A percentile compares a stretch with the other conserved stretches of the same genome.
phyloP scores from a whole-genome alignment of 371 early-diverging fungal genomes.

The Apophysomyces variabilis region DNA sequence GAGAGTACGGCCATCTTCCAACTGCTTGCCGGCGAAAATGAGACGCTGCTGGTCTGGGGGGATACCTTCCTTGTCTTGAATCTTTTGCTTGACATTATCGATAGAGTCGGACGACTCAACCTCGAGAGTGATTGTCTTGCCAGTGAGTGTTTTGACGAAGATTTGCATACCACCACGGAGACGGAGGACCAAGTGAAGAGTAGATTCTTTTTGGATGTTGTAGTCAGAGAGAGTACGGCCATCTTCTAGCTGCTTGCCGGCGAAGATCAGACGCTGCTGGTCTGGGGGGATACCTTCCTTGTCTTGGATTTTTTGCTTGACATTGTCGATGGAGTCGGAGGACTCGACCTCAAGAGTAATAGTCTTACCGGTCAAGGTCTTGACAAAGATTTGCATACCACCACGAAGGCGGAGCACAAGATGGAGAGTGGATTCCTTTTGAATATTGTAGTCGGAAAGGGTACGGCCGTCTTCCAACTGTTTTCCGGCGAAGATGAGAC shows the following conservation, averaged over 20 bases:
- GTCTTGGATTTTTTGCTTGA: slow-evolving; percentile 94
- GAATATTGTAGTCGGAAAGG: slow-evolving; percentile 81
- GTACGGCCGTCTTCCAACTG: slow-evolving; percentile 97
- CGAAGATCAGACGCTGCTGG: slow-evolving; percentile 95
- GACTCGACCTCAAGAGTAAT: slow-evolving; percentile 94
- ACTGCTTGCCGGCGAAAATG: slow-evolving; percentile 86
- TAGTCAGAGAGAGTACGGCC: slow-evolving; percentile 71
- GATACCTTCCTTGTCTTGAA: slow-evolving; percentile 97
- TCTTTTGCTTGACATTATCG: slow-evolving; percentile 91
- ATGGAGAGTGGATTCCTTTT: slow-evolving; percentile 96
- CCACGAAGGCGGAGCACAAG: slow-evolving; percentile 95
- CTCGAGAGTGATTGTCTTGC: slow-evolving; percentile 93
- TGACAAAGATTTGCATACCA: slow-evolving; percentile 51
- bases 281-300: slow-evolving; percentile 97
- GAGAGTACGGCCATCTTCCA: slow-evolving; percentile 83
- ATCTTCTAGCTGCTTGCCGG: slow-evolving; percentile 94
- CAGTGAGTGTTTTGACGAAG: slow-evolving; percentile 84
- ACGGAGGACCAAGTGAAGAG: slow-evolving; percentile 90
- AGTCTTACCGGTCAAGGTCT: slow-evolving; percentile 94
- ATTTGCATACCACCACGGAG: slow-evolving; percentile 77
- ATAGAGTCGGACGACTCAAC: slow-evolving; percentile 90
- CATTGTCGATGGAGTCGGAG: slow-evolving; percentile 87
- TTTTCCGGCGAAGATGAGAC: slow-evolving; percentile 98
- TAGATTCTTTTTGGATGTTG: slow-evolving; percentile 80
- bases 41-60: slow-evolving; percentile 89